phyloP scores from a whole-genome alignment of 116 monocot species.

The Phalaenopsis hybrid region DNA sequence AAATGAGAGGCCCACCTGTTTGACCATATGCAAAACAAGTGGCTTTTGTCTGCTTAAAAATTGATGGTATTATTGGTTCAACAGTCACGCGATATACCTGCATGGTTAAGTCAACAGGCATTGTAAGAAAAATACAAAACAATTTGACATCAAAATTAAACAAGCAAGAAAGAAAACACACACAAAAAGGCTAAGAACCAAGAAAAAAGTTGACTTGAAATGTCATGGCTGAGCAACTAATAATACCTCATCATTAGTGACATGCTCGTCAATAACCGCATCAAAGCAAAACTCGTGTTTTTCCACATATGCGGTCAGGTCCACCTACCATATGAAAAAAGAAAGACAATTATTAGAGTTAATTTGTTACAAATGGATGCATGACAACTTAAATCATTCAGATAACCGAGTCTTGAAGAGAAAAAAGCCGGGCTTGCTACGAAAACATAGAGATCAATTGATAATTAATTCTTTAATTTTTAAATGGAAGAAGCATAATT shows the following conservation, averaged over 20 bases:
- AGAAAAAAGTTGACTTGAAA: background rate
- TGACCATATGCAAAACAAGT: conserved; percentile 99
- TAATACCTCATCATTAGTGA: conserved; percentile 91
- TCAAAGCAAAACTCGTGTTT: conserved; percentile 99
- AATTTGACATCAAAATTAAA: background rate
- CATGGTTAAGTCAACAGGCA: conserved; percentile 1
- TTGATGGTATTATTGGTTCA: conserved; percentile 93
- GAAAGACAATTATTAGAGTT: background rate
- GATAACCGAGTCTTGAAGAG: background rate
- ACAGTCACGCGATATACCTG: conserved; percentile 97
- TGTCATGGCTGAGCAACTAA: background rate
- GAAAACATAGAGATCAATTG: background rate
- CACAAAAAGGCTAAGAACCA: background rate
- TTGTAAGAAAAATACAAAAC: background rate
- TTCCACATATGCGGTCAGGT: conserved; percentile 98
- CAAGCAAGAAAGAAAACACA: background rate
- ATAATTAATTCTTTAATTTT: background rate
- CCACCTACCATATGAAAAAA: conserved; percentile 52
- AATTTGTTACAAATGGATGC: background rate
- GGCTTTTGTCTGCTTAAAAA: conserved; percentile 91
- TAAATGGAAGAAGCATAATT: background rate
- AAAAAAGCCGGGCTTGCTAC: background rate
- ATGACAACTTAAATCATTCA: background rate
- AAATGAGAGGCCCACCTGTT: conserved; percentile 50
- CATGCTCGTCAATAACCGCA: conserved; percentile 89